phyloP scores from a whole-genome alignment of 306 rosid species.

The Acacia acuminata region DNA sequence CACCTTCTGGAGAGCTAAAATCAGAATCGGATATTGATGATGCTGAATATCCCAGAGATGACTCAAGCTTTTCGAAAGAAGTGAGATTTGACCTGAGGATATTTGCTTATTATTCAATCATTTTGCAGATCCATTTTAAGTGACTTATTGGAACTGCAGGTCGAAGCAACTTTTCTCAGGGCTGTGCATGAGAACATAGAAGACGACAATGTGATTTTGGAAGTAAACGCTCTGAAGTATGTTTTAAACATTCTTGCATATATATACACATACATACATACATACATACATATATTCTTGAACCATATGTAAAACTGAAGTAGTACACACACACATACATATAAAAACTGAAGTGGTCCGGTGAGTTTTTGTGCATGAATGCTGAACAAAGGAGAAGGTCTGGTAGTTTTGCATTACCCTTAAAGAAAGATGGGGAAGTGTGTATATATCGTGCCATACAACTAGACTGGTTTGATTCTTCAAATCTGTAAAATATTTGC shows the following conservation, averaged over 20 bases:
- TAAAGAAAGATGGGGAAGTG: background rate
- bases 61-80: conserved; percentile 79
- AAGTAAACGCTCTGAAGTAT: conserved; percentile 87
- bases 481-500: conserved; percentile 15
- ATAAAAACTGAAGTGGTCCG: background rate
- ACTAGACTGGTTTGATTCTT: conserved; percentile 4
- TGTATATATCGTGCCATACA: background rate
- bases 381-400: conserved; percentile 1
- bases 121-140: conserved; percentile 26
- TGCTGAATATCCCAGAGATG: conserved; percentile 67
- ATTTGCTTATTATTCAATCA: background rate
- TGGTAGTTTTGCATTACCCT: background rate
- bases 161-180: conserved; percentile 91
- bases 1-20: conserved; percentile 80
- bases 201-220: conserved; percentile 71
- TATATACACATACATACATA: too few species aligned
- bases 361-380: conserved; percentile 5
- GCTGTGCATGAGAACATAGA: conserved; percentile 87
- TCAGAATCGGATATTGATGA: conserved; percentile 68
- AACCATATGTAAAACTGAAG: conserved; percentile 10
- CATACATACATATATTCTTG: background rate
- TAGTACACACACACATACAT: background rate
- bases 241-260: conserved; percentile 10
- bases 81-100: conserved; percentile 41
- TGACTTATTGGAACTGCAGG: conserved; percentile 53